Base-by-base conservation (phyloP, 345 rosid genomes). In the Arabidopsis suecica region DNA sequence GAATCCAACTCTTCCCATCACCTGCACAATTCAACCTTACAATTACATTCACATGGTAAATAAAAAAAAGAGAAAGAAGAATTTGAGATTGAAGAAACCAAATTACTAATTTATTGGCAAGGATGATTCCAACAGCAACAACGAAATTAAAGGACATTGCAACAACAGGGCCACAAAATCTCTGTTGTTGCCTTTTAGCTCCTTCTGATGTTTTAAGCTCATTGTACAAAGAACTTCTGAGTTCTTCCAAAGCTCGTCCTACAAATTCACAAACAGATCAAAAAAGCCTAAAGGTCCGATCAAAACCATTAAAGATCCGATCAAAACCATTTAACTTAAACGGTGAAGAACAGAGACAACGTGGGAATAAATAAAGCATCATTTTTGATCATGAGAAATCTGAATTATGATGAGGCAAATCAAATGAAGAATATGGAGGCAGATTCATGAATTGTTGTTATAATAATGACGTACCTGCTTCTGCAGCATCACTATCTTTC, bases 401-500 rank as follows among this genome's bases (percentile, higher is more conserved):
- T 49, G 50, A 53, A 18, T 5, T 3, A 42, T 22, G n/a, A 13
- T 2, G 41, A 18, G 0, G 3, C 28, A 78, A 65, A 57, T 47
- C 59, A 65, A 14, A 6, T 30, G 25, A 44, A 10, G 61, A 60
- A 23, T 55, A 53, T 13, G 63, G 20, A 25, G 28, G n/a, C 5
- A 54, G 38, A 20, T 60, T 36, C 65, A 69, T 41, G 36, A 23
- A 33, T 28, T 28, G 50, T 50, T 5, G 51, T 22, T 3, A 5
- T 9, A 4, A 36, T 8, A 67, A 92, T n/a, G 14, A 72, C 32
- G 37, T 23, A 72, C 98, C 98, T 86, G 97, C 79, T 79, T 94
- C 98, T 53, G 93, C 97, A 55, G 98, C 96, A 77, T 90, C 97
- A 76, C 97, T 94, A 68, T 95, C 96, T 83, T 92, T 95, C 78